These are phyloP conservation scores for Leccinum subgranulosum DNA, from an alignment of 768 basidiomycete genomes.

Conservation along the genomic window DNA sequence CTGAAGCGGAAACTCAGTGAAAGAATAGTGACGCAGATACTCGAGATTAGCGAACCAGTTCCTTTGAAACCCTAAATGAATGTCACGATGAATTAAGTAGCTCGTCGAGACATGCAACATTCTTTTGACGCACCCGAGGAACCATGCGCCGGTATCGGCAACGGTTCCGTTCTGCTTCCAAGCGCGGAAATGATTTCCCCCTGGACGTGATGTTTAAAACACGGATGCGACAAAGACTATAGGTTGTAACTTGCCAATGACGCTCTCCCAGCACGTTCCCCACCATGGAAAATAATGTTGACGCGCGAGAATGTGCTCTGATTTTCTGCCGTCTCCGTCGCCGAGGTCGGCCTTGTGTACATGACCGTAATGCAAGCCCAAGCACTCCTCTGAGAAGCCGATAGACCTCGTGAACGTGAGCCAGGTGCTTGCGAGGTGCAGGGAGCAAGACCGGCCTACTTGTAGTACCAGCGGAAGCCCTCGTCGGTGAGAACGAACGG, in stretches of 20 bases:
- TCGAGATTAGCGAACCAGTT: slow-evolving; percentile 41
- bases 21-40: background rate
- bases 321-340: slow-evolving; percentile 70
- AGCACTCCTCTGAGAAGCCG: slow-evolving; percentile 79
- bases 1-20: slow-evolving; percentile 20
- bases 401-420: slow-evolving; percentile 51
- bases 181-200: slow-evolving; percentile 87
- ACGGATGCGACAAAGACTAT: background rate
- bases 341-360: slow-evolving; percentile 80
- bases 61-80: slow-evolving; percentile 66
- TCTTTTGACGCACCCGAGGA: slow-evolving; percentile 58
- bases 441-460: slow-evolving; percentile 35
- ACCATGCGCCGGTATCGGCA: slow-evolving; percentile 78
- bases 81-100: slow-evolving; percentile 1
- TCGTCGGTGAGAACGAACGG: slow-evolving; percentile 73
- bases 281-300: slow-evolving; percentile 76
- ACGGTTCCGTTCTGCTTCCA: slow-evolving; percentile 84
- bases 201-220: slow-evolving; percentile 30
- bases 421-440: background rate
- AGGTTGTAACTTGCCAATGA: slow-evolving; percentile 45
- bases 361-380: slow-evolving; percentile 74
- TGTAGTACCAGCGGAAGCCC: slow-evolving; percentile 69
- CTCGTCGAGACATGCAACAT: background rate
- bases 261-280: slow-evolving; percentile 88
- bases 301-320: slow-evolving; percentile 68